Evolutionary conservation across 257 asterid genomes (phyloP).

Genomic region (Lycium ferocissimum): DNA sequence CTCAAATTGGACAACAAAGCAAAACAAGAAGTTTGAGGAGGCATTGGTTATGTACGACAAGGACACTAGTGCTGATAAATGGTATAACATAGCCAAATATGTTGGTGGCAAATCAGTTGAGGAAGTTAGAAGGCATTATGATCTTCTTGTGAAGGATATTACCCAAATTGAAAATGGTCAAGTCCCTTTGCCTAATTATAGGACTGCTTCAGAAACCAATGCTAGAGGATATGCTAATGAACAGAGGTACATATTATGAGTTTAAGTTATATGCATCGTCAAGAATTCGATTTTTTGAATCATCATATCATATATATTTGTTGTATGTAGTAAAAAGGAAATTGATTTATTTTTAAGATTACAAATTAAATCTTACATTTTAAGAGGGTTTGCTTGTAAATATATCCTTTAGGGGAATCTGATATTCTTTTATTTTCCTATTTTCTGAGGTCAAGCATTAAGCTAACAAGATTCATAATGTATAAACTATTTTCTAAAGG

Average conservation of each 20-base stretch:
- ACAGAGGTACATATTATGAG: constrained; percentile 40
- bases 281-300: no score
- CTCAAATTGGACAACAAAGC: constrained; percentile 52
- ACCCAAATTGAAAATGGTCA: constrained; percentile 46
- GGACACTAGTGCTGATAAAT: constrained; percentile 52
- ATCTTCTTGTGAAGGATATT: constrained; percentile 47
- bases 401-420: no score
- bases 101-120: constrained; percentile 54
- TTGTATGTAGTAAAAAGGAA: no score
- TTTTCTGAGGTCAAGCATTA: neutral
- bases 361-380: no score
- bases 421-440: neutral
- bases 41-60: constrained; percentile 51
- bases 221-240: constrained; percentile 41
- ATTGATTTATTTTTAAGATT: no score
- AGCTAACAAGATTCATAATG: neutral
- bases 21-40: constrained; percentile 61
- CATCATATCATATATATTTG: no score
- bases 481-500: neutral
- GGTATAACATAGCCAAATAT: constrained; percentile 51
- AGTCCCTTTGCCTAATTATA: constrained; percentile 49
- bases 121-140: constrained; percentile 54
- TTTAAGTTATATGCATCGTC: neutral
- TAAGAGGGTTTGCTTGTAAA: no score
- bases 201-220: constrained; percentile 32